phyloP scores from a whole-genome alignment of 2,329 filamentous ascomycete species.

The Clarireedia monteithiana region DNA sequence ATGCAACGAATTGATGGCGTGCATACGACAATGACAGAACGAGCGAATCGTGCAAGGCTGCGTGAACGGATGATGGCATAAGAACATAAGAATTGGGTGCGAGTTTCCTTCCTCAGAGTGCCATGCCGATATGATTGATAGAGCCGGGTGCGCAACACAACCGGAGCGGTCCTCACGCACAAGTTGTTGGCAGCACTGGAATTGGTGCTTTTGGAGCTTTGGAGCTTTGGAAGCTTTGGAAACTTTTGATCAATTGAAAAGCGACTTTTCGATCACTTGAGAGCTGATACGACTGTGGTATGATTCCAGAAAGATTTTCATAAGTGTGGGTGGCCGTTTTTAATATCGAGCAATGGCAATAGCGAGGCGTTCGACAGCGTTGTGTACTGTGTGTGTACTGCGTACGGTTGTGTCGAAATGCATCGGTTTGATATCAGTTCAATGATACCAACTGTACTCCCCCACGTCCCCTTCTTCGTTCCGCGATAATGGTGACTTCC shows the following conservation, averaged over 20 bases:
- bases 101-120: not conserved
- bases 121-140: not conserved
- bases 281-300: not conserved
- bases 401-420: not conserved
- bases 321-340: not conserved
- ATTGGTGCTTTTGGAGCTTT: not conserved
- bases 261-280: not conserved
- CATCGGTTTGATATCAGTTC: not conserved
- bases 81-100: not conserved
- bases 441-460: not conserved
- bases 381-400: not conserved
- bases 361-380: not conserved
- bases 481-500: too few species aligned
- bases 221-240: not conserved
- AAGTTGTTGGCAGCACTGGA: not conserved
- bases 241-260: not conserved
- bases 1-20: constrained; percentile 20
- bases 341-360: not conserved
- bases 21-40: constrained; percentile 12
- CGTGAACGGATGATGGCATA: constrained; percentile 18
- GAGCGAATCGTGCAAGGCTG: constrained; percentile 23
- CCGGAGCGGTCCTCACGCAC: not conserved
- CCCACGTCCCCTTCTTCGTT: too few species aligned
- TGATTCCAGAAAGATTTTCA: not conserved
- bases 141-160: not conserved